These are phyloP conservation scores for Sarcodon sp. DNA, from an alignment of 768 basidiomycete genomes.

Conservation along the genomic window DNA sequence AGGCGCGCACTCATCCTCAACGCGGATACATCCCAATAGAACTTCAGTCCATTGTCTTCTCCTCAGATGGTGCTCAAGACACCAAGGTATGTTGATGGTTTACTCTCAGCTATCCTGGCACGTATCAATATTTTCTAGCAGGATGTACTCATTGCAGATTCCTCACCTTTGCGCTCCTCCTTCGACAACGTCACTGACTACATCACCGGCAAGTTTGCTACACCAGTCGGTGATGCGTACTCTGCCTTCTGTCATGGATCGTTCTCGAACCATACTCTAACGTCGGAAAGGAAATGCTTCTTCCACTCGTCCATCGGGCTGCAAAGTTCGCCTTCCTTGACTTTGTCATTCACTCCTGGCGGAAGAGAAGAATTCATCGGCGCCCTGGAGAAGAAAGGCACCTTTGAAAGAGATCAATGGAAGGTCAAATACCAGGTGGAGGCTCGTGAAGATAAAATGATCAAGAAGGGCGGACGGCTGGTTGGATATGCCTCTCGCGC, in stretches of 20 bases:
- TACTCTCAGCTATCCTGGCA: neutral
- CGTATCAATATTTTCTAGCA: neutral
- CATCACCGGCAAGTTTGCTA: conserved; percentile 26
- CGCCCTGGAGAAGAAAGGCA: conserved; percentile 15
- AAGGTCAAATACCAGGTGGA: conserved; percentile 39
- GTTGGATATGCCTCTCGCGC: conserved; percentile 76
- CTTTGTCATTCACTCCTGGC: conserved; percentile 37
- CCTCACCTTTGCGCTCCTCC: conserved; percentile 12
- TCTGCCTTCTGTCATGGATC: conserved; percentile 36
- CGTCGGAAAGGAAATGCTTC: conserved; percentile 20
- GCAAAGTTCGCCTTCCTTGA: conserved; percentile 28
- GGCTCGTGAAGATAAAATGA: conserved; percentile 26
- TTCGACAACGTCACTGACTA: conserved; percentile 39
- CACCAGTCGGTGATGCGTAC: conserved; percentile 32
- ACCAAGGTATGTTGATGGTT: neutral
- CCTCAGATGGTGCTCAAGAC: conserved; percentile 22
- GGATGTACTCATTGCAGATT: neutral
- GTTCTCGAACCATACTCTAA: conserved; percentile 10
- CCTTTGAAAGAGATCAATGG: conserved; percentile 5
- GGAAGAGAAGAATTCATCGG: conserved; percentile 36
- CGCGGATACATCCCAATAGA: conserved; percentile 32
- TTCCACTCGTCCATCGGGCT: conserved; percentile 20
- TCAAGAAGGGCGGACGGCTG: conserved; percentile 78
- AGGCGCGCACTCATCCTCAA: conserved; percentile 17
- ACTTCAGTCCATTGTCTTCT: conserved; percentile 64